Conservation (phyloP, 345 rosid genomes). For the Syzygium aromaticum region DNA sequence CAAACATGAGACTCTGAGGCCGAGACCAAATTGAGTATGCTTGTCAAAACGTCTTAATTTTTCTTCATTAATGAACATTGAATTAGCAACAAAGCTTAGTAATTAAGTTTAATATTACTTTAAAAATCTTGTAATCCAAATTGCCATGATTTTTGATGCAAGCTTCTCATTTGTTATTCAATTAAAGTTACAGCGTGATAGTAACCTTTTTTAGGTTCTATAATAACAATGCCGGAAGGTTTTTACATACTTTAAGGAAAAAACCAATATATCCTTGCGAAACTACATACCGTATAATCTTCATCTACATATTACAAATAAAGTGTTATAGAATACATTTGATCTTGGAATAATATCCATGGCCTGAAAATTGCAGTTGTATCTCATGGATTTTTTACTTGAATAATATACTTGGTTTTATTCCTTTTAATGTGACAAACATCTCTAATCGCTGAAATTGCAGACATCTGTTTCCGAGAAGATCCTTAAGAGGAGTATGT, state of each 20-base stretch:
- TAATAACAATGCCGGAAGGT: not conserved
- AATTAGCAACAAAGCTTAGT: not conserved
- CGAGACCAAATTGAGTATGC: not conserved
- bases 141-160: not conserved
- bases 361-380: not conserved
- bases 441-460: not conserved
- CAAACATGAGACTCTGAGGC: not conserved
- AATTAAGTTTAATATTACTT: not conserved
- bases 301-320: not conserved
- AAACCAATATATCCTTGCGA: not conserved
- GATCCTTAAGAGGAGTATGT: not conserved
- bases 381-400: not conserved
- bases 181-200: not conserved
- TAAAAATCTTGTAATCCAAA: not conserved
- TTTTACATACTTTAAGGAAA: not conserved
- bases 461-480: not conserved
- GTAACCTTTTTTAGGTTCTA: not conserved
- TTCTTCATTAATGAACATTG: not conserved
- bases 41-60: not conserved
- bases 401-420: not conserved
- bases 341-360: not conserved
- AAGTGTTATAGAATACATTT: not conserved
- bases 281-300: too few relatives aligned
- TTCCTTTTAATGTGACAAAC: not conserved
- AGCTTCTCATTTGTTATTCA: not conserved